phyloP scores from a whole-genome alignment of 495 filamentous ascomycete genomes.

The Thermothielavioides terrestris region DNA sequence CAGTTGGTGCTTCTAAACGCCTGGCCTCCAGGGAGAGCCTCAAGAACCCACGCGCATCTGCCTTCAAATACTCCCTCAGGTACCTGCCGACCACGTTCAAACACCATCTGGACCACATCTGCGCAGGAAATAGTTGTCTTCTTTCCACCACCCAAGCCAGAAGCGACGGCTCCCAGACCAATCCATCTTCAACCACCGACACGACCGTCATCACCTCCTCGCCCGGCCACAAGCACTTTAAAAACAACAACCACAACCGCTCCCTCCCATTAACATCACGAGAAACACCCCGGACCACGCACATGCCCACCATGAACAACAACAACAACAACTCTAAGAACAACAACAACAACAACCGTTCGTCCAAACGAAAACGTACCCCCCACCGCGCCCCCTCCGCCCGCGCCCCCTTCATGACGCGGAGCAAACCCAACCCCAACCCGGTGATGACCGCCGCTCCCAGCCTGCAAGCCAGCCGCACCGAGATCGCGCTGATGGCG shows the following conservation, averaged over 20 bases:
- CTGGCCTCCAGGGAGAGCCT: no score
- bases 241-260: no score
- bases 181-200: no score
- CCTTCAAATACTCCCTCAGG: neutral
- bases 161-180: no score
- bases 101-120: conserved; percentile 7
- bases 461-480: neutral
- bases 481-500: conserved; percentile 15
- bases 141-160: no score
- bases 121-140: neutral
- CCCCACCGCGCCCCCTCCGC: neutral
- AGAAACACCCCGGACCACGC: neutral
- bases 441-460: neutral
- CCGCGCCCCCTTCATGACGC: neutral
- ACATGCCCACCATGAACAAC: neutral
- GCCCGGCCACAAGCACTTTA: no score
- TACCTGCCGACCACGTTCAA: conserved; percentile 3
- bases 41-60: conserved; percentile 8
- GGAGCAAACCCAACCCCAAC: neutral
- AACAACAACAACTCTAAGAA: neutral
- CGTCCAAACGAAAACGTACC: neutral
- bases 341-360: neutral
- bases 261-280: neutral
- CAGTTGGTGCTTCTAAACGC: neutral
- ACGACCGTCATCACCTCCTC: no score